Conservation (phyloP, 768 basidiomycete genomes). For the Holtermanniella nyarrowii region DNA sequence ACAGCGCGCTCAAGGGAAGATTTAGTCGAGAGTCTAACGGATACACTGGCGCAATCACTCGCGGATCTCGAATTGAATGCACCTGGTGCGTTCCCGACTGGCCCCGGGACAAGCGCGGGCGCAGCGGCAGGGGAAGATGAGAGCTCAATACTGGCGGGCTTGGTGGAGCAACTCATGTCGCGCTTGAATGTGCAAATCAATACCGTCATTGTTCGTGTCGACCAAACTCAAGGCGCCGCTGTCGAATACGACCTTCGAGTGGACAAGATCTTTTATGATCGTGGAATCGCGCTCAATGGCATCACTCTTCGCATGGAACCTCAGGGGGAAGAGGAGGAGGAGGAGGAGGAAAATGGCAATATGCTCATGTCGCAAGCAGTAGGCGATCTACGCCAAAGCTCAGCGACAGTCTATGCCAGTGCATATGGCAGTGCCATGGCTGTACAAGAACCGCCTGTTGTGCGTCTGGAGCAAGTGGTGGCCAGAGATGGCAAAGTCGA, state of each 20-base stretch:
- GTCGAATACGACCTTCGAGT: slow-evolving; percentile 30
- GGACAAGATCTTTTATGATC: slow-evolving; percentile 21
- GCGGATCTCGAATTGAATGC: too few species aligned
- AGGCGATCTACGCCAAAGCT: slow-evolving; percentile 39
- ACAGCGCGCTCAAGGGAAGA: neutral
- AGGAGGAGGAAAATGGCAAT: slow-evolving; percentile 27
- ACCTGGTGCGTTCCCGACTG: slow-evolving; percentile 7
- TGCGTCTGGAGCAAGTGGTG: too few species aligned
- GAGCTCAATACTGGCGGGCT: slow-evolving; percentile 38
- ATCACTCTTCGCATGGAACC: slow-evolving; percentile 16
- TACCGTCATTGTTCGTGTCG: slow-evolving; percentile 26
- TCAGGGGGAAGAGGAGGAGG: slow-evolving; percentile 1
- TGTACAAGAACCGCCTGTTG: too few species aligned
- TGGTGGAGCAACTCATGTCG: slow-evolving; percentile 40
- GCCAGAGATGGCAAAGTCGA: too few species aligned
- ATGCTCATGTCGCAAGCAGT: slow-evolving; percentile 42
- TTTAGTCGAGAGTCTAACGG: too few species aligned
- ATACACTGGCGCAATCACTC: too few species aligned
- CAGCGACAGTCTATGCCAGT: slow-evolving; percentile 15
- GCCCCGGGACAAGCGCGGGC: too few species aligned
- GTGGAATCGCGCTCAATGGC: slow-evolving; percentile 14
- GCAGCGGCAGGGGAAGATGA: too few species aligned
- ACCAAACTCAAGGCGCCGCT: slow-evolving; percentile 11
- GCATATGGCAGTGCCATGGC: slow-evolving; percentile 14
- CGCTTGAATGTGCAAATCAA: slow-evolving; percentile 35